Evolutionary conservation across 306 rosid species (phyloP), one percentile per base, ranked within the genome.

Genomic region (Prunus mume): DNA sequence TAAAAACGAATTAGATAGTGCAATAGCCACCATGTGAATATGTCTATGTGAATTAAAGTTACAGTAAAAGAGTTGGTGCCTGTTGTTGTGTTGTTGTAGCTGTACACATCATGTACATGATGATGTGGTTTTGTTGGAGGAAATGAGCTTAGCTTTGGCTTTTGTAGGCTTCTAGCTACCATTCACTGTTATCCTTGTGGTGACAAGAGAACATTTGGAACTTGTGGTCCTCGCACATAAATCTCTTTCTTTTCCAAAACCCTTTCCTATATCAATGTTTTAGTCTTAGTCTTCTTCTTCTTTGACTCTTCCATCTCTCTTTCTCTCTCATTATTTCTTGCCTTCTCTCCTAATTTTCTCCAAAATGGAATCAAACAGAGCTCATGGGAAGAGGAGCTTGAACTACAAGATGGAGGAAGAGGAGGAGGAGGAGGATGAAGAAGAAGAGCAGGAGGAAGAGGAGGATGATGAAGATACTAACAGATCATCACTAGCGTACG

Each of bases 381-480:
- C 83, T 60, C 90, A 88, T 77, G 91, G 91, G 58, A 89, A 91
- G 88, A 84, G 88, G 72, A 88, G 27, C 81, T 45, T 77, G 72
- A 74, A 50, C 47, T 79, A 76, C 81, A 55, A 76, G 70, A 78
- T 46, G 25, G 85, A 72, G 38, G 88, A 81, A 22, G 85, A 75
- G 8, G 85, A 62, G 22, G 82, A 79, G 5, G 88, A 83, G 7
- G 88, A 68, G 2, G 86, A 69, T 0, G 89, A 77, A 3, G 88
- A 79, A 14, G 82, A 79, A 15, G 88, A 81, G 0, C 88, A 72
- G 0, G 85, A 79, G 12, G 82, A 79, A 1, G 89, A 86, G 0
- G 91, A 89, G 9, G 89, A 82, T 0, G 90, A 79, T 12, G 84
- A 75, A 9, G 83, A 72, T 0, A 64, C 6, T 32, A 57, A 69